These are phyloP conservation scores for Kwoniella heveanensis DNA, from an alignment of 768 basidiomycete genomes.

Conservation along the genomic window DNA sequence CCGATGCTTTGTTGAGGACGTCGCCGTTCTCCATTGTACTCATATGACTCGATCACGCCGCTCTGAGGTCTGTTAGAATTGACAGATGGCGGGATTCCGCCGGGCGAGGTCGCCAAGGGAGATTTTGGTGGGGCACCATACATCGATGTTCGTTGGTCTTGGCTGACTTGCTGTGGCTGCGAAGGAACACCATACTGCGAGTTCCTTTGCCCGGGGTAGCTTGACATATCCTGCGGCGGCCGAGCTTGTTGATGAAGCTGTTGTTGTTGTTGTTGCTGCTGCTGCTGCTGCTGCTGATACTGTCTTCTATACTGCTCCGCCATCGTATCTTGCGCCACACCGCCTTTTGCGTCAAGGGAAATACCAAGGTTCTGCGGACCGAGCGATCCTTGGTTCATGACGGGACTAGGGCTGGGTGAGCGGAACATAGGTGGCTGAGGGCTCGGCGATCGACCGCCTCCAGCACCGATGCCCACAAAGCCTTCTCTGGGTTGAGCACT, in stretches of 20 bases:
- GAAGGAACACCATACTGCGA: constrained; percentile 12
- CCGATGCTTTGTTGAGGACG: background rate
- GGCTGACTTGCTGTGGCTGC: constrained; percentile 18
- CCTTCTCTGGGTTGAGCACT: constrained; percentile 58
- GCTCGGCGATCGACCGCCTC: constrained; percentile 59
- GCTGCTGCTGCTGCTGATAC: constrained; percentile 44
- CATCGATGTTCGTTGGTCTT: constrained; percentile 16
- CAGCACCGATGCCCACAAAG: constrained; percentile 78
- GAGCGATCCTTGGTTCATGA: constrained; percentile 64
- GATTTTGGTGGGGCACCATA: constrained; percentile 26
- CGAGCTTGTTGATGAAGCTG: constrained; percentile 35
- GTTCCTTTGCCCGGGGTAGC: constrained; percentile 11
- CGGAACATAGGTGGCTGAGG: constrained; percentile 58
- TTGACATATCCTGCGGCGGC: constrained; percentile 6
- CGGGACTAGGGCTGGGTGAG: constrained; percentile 43
- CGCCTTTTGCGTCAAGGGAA: constrained; percentile 73
- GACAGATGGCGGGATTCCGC: constrained; percentile 5
- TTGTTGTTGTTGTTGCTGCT: constrained; percentile 42
- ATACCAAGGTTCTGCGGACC: constrained; percentile 78
- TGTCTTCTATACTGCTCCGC: constrained; percentile 49
- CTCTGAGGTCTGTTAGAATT: constrained; percentile 26
- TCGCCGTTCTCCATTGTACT: background rate
- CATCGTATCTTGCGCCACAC: constrained; percentile 71
- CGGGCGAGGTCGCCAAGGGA: constrained; percentile 13
- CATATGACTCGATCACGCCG: background rate